Evolutionary conservation across 805 yeast genomes (phyloP), one percentile per base, ranked within the genome.

Genomic region (Lachancea dasiensis): DNA sequence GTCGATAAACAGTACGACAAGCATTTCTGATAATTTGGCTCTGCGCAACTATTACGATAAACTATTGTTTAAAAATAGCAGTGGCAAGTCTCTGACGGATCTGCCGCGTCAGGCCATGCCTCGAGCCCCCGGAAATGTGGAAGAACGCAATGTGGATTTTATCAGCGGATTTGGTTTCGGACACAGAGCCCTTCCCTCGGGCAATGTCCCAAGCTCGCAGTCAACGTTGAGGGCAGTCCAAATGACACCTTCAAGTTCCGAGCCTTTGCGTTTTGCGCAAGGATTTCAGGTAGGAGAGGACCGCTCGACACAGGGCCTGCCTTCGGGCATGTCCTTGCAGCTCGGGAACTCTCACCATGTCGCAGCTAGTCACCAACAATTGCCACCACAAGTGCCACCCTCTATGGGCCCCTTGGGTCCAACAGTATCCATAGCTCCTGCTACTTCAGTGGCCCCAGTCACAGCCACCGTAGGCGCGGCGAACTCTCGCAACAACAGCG

Each of bases 1-100:
- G 11, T 54, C 60, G 14, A 51, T 59, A 7, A 59, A 52, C 38
- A 58, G 63, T 39, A 51, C 57, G 5, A 57, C 64, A 7, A 52
- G 59, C 40, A 47, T 59, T 19, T 59, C 64, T 5, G 64, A 59
- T 36, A 59, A 59, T 38, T 48, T 54, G 25, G 59, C 52, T 27
- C 42, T 59, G 30, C 52, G 51, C 38, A 55, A 58, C 35, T 58
- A 59, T 33, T 59, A 59, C 40, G 64, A 59, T 36, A 58, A 59
- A 10, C 35, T 59, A 28, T 41, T 59, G 24, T 59, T 59, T 36
- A 56, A 53, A 27, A 57, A 57, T 37, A 51, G 41, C 39, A 51
- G 56, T 45, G 63, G 63, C 8, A 57, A 54, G 34, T 57, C 62
- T 2, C 48, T 58, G 29, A 47, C 56, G 6, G 63, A 57, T 43